Conservation (phyloP, 495 filamentous ascomycete genomes). For the Xylaria nigripes region DNA sequence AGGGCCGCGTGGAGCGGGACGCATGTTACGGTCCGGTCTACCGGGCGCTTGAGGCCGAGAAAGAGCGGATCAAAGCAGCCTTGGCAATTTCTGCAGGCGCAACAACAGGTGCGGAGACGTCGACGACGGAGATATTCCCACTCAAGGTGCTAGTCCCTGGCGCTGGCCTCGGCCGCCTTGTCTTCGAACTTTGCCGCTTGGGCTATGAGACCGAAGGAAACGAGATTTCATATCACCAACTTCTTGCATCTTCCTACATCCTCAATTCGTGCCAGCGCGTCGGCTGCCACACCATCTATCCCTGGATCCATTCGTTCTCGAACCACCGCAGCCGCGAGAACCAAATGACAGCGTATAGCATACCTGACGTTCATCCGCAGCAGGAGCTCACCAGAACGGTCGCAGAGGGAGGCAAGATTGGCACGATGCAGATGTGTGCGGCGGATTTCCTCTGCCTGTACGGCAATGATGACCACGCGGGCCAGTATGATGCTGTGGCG, state of each 20-base stretch:
- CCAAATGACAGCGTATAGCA: slow-evolving; percentile 58
- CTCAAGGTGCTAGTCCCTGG: slow-evolving; percentile 69
- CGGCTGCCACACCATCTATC: slow-evolving; percentile 59
- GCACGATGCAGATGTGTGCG: slow-evolving; percentile 76
- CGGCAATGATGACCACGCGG: slow-evolving; percentile 45
- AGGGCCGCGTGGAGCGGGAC: slow-evolving; percentile 62
- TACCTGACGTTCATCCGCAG: slow-evolving; percentile 73
- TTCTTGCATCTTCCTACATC: slow-evolving; percentile 78
- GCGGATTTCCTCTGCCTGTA: slow-evolving; percentile 80
- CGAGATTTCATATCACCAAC: slow-evolving; percentile 90
- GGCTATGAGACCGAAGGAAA: slow-evolving; percentile 82
- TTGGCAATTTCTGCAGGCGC: background rate
- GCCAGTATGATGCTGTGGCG: slow-evolving; percentile 69
- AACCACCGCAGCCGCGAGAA: slow-evolving; percentile 64
- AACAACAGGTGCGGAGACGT: slow-evolving; percentile 4
- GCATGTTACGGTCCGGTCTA: slow-evolving; percentile 70
- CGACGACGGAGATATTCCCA: slow-evolving; percentile 11
- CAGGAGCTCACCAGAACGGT: slow-evolving; percentile 37
- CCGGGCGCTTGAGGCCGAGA: slow-evolving; percentile 49
- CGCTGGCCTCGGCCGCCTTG: slow-evolving; percentile 68
- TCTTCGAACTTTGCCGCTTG: slow-evolving; percentile 69
- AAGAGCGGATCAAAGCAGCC: slow-evolving; percentile 24
- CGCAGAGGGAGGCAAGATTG: slow-evolving; percentile 25
- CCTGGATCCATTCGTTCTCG: slow-evolving; percentile 72
- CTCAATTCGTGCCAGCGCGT: slow-evolving; percentile 52